Evolutionary conservation across 306 rosid genomes (phyloP).

Genomic region (Neltuma alba): DNA sequence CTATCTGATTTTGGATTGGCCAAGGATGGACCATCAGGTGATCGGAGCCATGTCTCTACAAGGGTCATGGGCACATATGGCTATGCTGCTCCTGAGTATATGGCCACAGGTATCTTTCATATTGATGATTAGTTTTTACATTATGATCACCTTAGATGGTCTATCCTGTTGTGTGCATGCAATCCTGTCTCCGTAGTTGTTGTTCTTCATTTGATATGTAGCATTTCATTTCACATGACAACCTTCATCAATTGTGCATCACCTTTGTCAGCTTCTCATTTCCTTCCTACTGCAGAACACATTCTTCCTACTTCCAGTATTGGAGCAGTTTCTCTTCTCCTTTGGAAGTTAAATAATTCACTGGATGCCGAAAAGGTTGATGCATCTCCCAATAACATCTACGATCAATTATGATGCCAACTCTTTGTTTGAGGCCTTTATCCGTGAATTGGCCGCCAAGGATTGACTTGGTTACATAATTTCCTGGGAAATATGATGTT

Average conservation of each 20-base stretch:
- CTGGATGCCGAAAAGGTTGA: not conserved
- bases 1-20: slow-evolving; percentile 98
- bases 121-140: slow-evolving; percentile 13
- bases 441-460: not conserved
- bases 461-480: not conserved
- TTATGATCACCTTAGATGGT: slow-evolving; percentile 14
- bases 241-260: not conserved
- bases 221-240: not conserved
- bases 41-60: slow-evolving; percentile 87
- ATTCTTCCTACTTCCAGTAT: not conserved
- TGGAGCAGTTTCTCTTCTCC: not conserved
- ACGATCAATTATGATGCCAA: not conserved
- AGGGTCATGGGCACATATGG: slow-evolving; percentile 98
- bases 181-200: slow-evolving; percentile 19
- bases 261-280: not conserved
- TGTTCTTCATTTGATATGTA: not conserved
- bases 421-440: not conserved
- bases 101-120: slow-evolving; percentile 64
- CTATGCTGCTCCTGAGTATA: slow-evolving; percentile 98
- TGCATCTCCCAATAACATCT: not conserved
- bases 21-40: slow-evolving; percentile 90
- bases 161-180: slow-evolving; percentile 14
- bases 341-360: not conserved
- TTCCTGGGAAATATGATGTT: not conserved
- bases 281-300: not conserved